Base-by-base conservation (phyloP, 495 filamentous ascomycete genomes). In the Achaetomiella virescens region DNA sequence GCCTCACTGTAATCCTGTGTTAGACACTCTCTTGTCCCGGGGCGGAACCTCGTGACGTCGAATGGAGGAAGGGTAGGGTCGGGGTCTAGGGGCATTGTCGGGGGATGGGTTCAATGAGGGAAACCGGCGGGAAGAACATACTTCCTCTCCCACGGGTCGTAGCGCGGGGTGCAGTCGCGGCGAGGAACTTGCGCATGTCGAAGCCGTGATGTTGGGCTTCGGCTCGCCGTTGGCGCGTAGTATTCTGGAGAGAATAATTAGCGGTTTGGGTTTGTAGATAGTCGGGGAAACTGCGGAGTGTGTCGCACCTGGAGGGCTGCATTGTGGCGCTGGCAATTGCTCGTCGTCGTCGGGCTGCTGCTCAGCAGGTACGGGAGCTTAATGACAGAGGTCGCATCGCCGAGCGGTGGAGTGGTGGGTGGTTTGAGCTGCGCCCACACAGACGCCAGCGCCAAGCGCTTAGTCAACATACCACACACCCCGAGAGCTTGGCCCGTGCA, bases 91-190 rank as follows among this genome's bases (percentile, higher is more conserved):
- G 7, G 25, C 8, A 10, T 31, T 43, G 31, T 12, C 10, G 29
- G 36, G 12, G 25, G 44, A 10, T 38, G 36, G 5, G 36, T 6
- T 38, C 5, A n/a, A 3, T 12, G 6, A 15, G 14, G 15, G 36
- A n/a, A 15, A 15, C n/a, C 2, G 43, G 41, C 38, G 31, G 52
- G 42, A 21, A 29, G 15, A 40, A 77, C 76, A 62, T 41, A 95
- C 91, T 75, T 63, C 77, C 85, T 75, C 68, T 81, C 83, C 93
- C 93, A 98, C 38, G 93, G 93, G 70, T 97, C 95, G 67, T 87
- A 84, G 69, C 81, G 79, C 52, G 82, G 79, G 58, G 75, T 75
- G 33, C 81, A 55, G 87, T 75, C 20, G 90, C 77, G 48, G 79
- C 79, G 63, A 80, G 84, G 70, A 90, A 82, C 64, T 89, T 84